These are phyloP conservation scores for Plasmodium coatneyi DNA, from an alignment of 169 alveolate species.

Conservation along the genomic window DNA sequence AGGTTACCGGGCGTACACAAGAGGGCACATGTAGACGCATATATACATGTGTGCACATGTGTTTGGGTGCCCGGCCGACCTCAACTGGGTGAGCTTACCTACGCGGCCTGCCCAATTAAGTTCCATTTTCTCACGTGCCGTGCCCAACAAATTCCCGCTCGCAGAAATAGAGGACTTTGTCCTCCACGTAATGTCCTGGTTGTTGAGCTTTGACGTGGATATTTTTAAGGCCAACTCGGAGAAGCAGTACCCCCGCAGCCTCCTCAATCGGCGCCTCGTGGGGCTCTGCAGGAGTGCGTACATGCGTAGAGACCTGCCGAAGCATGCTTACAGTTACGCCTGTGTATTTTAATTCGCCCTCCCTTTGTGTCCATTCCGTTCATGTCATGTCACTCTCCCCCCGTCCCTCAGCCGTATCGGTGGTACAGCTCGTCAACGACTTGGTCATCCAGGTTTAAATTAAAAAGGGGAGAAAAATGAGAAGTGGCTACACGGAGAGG, in stretches of 20 bases:
- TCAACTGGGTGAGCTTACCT: background rate
- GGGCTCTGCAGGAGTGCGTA: slow-evolving; percentile 36
- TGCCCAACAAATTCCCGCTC: background rate
- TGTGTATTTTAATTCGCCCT: background rate
- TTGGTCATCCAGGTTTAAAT: slow-evolving; percentile 28
- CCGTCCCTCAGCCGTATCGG: slow-evolving; percentile 12
- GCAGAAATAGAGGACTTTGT: slow-evolving; percentile 65
- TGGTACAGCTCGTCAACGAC: slow-evolving; percentile 29
- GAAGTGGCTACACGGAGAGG: background rate
- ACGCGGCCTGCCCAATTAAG: background rate
- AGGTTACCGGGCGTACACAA: slow-evolving; percentile 5
- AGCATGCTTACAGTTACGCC: background rate
- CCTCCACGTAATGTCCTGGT: slow-evolving; percentile 55
- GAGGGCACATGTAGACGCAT: background rate
- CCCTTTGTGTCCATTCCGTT: background rate
- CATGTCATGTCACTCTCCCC: background rate
- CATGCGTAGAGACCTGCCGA: background rate
- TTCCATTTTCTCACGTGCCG: background rate
- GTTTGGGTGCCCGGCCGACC: background rate
- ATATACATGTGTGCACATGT: background rate
- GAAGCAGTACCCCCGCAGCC: slow-evolving; percentile 21
- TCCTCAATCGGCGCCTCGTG: slow-evolving; percentile 31
- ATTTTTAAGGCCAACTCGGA: slow-evolving; percentile 45
- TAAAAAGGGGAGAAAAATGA: background rate
- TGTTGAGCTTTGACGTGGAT: slow-evolving; percentile 44